Evolutionary conservation across 768 basidiomycete genomes (phyloP).

Genomic region (Astraeus odoratus): DNA sequence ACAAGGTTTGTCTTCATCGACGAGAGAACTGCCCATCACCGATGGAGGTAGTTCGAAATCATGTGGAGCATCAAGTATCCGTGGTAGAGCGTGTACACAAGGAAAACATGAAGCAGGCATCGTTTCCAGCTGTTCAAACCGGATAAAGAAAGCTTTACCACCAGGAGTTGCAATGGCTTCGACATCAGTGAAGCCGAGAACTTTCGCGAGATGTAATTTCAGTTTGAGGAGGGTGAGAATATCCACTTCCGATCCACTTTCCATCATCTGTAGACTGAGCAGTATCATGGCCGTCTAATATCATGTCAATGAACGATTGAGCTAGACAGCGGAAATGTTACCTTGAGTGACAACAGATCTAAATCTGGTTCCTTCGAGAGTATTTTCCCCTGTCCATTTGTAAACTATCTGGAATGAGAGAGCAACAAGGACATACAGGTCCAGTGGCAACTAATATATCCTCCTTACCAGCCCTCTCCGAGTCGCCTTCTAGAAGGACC

Average conservation of each 20-base stretch:
- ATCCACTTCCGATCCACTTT: slow-evolving; percentile 54
- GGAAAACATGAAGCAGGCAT: slow-evolving; percentile 41
- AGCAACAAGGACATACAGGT: not conserved
- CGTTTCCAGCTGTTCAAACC: slow-evolving; percentile 40
- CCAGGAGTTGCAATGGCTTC: slow-evolving; percentile 37
- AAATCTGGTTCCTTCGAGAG: too few species aligned
- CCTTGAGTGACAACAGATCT: slow-evolving; percentile 31
- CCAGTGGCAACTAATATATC: not conserved
- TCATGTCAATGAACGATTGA: not conserved
- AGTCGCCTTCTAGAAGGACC: slow-evolving; percentile 50
- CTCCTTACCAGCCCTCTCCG: slow-evolving; percentile 31
- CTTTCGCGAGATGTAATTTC: slow-evolving; percentile 42
- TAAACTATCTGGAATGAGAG: too few species aligned
- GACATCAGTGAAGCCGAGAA: slow-evolving; percentile 52
- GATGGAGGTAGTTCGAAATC: slow-evolving; percentile 41
- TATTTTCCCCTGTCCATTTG: too few species aligned
- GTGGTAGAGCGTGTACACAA: slow-evolving; percentile 52
- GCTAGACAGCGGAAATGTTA: slow-evolving; percentile 1
- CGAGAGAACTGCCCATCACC: slow-evolving; percentile 32
- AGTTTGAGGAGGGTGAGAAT: slow-evolving; percentile 48
- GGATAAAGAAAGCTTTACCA: slow-evolving; percentile 47
- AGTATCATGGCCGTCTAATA: slow-evolving; percentile 47
- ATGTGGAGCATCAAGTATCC: slow-evolving; percentile 54
- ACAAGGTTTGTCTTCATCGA: slow-evolving; percentile 36
- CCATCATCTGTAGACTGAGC: slow-evolving; percentile 59